Conservation (phyloP, 2,329 filamentous ascomycete genomes). For the Lecanicillium sp. region DNA sequence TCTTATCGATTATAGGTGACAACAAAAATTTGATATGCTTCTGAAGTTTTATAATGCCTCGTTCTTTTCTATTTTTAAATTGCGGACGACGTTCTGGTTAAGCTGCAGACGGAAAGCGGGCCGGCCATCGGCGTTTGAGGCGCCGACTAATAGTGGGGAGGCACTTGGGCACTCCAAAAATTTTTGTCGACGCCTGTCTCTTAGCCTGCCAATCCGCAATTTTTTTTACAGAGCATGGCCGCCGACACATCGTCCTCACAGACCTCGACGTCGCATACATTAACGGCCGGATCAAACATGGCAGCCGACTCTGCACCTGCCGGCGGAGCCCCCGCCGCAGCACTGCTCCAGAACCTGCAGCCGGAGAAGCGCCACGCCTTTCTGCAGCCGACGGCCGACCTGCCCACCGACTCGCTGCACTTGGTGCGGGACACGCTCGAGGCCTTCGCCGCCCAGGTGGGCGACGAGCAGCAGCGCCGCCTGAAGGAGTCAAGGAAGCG, state of each 20-base stretch:
- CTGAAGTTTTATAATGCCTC: not conserved
- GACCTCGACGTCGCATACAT: constrained; percentile 59
- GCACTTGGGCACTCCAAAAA: not conserved
- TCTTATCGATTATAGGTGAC: too few species aligned
- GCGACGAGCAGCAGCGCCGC: constrained; percentile 63
- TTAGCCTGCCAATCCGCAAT: not conserved
- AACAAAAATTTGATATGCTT: too few species aligned
- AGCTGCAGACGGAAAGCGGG: not conserved
- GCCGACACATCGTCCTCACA: constrained; percentile 49
- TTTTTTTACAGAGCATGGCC: constrained; percentile 26
- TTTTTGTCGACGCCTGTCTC: constrained; percentile 3
- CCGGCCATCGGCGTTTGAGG: constrained; percentile 4
- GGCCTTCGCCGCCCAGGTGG: constrained; percentile 66
- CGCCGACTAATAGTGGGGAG: constrained; percentile 14
- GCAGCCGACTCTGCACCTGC: constrained; percentile 24
- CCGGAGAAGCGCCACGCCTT: constrained; percentile 63
- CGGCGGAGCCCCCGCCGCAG: constrained; percentile 31
- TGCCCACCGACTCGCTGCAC: constrained; percentile 64
- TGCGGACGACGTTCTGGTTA: too few species aligned
- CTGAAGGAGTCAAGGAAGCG: constrained; percentile 70
- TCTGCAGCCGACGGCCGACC: constrained; percentile 61
- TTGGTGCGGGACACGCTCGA: constrained; percentile 79
- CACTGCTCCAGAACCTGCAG: constrained; percentile 52
- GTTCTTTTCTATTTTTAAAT: not conserved
- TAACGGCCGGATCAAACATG: constrained; percentile 46